These are phyloP conservation scores for Torulaspora maleeae DNA, from an alignment of 805 yeast species.

Conservation along the genomic window DNA sequence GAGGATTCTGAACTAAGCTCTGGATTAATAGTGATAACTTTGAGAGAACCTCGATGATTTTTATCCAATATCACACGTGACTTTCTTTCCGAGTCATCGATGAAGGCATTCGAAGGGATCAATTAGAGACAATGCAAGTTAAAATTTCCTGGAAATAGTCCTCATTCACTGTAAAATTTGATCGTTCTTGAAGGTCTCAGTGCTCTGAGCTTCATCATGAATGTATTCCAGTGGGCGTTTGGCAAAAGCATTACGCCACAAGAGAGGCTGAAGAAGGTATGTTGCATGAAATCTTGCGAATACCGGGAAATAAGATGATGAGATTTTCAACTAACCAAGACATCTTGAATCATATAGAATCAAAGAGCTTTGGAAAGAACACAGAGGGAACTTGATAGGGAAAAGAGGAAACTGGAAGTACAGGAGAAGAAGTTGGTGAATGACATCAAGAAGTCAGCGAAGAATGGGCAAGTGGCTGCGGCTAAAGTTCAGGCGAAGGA, in stretches of 20 bases:
- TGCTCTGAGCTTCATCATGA: constrained; percentile 37
- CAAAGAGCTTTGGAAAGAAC: constrained; percentile 94
- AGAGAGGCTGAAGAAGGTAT: constrained; percentile 75
- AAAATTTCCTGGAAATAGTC: too few relatives aligned
- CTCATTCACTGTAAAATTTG: too few relatives aligned
- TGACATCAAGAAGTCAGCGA: constrained; percentile 90
- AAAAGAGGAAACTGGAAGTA: constrained; percentile 74
- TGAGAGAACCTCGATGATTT: background rate
- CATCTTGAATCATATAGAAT: constrained; percentile 43
- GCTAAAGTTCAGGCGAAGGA: constrained; percentile 96
- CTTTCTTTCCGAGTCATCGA: background rate
- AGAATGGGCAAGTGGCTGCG: constrained; percentile 80
- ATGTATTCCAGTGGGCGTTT: constrained; percentile 87
- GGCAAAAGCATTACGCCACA: constrained; percentile 93
- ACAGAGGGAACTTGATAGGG: constrained; percentile 88
- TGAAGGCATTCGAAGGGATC: background rate
- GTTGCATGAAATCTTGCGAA: constrained; percentile 14
- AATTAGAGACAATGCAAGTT: too few relatives aligned
- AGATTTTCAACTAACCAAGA: constrained; percentile 2
- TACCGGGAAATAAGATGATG: background rate
- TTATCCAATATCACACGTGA: background rate
- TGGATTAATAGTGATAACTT: too few relatives aligned
- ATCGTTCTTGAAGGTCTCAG: background rate
- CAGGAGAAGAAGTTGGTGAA: constrained; percentile 85
- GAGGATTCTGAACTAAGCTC: too few relatives aligned